Evolutionary conservation across 148 eudicot genomes (phyloP).

Genomic region (Persicaria tinctoria): DNA sequence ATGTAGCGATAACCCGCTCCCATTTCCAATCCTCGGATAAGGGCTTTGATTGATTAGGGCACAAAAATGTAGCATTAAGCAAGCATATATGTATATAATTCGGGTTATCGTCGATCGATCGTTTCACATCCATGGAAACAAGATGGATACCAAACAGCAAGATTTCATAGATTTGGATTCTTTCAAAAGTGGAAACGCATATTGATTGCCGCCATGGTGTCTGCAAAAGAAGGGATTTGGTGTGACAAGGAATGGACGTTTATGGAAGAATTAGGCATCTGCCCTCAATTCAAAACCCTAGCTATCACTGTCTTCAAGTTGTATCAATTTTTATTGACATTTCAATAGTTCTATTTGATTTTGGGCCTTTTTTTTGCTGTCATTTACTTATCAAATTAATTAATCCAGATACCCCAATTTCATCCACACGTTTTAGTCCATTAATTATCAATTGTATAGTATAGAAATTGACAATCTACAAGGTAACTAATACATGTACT

Average conservation of each 20-base stretch:
- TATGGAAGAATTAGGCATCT: constrained; percentile 6
- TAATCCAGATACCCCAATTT: constrained; percentile 5
- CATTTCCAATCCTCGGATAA: too few species aligned
- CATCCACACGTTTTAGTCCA: constrained; percentile 4
- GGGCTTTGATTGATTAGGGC: neutral
- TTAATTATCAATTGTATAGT: neutral
- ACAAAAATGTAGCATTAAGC: neutral
- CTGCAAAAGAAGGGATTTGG: neutral
- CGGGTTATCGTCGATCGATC: too few species aligned
- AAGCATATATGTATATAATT: too few species aligned
- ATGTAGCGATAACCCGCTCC: too few species aligned
- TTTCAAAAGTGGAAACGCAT: neutral
- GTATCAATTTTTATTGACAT: neutral
- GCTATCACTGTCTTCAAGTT: neutral
- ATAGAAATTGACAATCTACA: constrained; percentile 4
- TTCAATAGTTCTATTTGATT: neutral
- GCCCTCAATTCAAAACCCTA: neutral
- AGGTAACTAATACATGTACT: neutral
- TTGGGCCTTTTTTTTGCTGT: neutral
- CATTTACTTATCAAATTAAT: neutral
- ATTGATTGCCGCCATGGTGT: neutral
- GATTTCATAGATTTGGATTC: neutral
- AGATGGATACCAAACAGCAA: neutral
- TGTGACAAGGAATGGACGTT: constrained; percentile 4
- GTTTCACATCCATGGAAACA: neutral